phyloP scores from a whole-genome alignment of 129 eudicot genomes.

The Saussurea involucrata region DNA sequence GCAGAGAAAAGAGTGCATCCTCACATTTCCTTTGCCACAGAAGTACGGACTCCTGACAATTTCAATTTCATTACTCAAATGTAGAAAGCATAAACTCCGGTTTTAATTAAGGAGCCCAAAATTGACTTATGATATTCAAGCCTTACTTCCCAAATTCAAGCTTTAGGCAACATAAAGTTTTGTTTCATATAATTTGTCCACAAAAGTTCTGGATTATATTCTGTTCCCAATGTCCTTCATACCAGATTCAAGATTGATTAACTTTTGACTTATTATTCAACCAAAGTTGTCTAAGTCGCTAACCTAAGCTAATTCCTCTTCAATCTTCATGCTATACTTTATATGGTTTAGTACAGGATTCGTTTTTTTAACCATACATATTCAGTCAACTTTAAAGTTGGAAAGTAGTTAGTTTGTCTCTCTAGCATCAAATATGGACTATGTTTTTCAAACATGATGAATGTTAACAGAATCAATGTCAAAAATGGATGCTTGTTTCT shows the following conservation, averaged over 20 bases:
- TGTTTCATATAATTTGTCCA: not conserved
- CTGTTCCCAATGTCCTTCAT: not conserved
- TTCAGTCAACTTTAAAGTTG: not conserved
- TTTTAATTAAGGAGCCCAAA: not conserved
- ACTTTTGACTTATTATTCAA: not conserved
- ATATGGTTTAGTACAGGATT: not conserved
- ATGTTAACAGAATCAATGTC: not conserved
- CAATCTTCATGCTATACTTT: not conserved
- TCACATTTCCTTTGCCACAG: slow-evolving; percentile 95
- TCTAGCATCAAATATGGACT: not conserved
- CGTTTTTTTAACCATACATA: not conserved
- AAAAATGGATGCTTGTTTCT: not conserved
- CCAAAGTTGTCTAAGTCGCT: not conserved
- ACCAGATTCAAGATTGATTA: slow-evolving; percentile 3
- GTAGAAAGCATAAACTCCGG: slow-evolving; percentile 5
- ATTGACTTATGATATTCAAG: not conserved
- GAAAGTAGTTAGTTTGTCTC: not conserved
- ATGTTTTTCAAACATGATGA: slow-evolving; percentile 8
- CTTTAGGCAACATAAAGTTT: not conserved
- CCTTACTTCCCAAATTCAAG: slow-evolving; percentile 1
- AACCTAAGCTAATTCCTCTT: not conserved
- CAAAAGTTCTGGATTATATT: not conserved
- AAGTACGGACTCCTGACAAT: slow-evolving; percentile 72
- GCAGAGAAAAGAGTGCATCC: slow-evolving; percentile 83
- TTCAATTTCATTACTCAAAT: not conserved